These are phyloP conservation scores for Teratosphaeria zuluensis DNA, from an alignment of 2,329 filamentous ascomycete species.

Conservation along the genomic window DNA sequence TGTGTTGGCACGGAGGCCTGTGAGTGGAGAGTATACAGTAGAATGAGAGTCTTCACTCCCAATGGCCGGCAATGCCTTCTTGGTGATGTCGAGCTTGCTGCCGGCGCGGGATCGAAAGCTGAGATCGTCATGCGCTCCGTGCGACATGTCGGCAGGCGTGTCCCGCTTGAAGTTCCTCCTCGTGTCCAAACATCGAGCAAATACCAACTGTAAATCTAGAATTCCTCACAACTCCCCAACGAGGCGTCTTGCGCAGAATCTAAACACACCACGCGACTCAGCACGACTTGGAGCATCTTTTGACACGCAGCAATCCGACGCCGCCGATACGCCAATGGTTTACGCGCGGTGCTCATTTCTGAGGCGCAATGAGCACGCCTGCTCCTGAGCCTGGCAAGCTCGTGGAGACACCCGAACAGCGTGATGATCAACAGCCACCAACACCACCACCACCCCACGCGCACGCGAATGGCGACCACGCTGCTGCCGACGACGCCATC, in stretches of 20 bases:
- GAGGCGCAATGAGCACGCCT: not conserved
- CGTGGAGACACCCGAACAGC: conserved; percentile 1
- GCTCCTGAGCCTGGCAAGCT: not conserved
- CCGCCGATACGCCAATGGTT: conserved; percentile 6
- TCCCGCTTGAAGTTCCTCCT: conserved; percentile 1
- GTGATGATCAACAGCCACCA: not conserved
- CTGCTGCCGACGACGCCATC: not conserved
- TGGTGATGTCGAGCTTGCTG: not conserved
- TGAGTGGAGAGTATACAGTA: not conserved
- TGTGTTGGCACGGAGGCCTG: not conserved
- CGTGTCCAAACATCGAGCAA: not conserved
- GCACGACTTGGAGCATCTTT: conserved; percentile 1
- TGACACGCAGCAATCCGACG: conserved; percentile 7
- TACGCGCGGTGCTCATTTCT: conserved; percentile 8
- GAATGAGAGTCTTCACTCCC: not conserved
- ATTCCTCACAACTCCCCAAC: conserved; percentile 19
- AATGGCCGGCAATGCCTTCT: not conserved
- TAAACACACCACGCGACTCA: conserved; percentile 20
- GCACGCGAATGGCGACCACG: conserved; percentile 1
- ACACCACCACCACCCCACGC: not conserved
- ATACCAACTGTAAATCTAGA: not conserved
- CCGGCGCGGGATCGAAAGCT: not conserved
- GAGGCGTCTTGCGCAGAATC: conserved; percentile 21
- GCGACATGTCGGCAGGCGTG: conserved; percentile 2
- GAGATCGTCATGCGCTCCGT: not conserved